Evolutionary conservation across 148 eudicot species (phyloP).

Genomic region (Simmondsia chinensis): DNA sequence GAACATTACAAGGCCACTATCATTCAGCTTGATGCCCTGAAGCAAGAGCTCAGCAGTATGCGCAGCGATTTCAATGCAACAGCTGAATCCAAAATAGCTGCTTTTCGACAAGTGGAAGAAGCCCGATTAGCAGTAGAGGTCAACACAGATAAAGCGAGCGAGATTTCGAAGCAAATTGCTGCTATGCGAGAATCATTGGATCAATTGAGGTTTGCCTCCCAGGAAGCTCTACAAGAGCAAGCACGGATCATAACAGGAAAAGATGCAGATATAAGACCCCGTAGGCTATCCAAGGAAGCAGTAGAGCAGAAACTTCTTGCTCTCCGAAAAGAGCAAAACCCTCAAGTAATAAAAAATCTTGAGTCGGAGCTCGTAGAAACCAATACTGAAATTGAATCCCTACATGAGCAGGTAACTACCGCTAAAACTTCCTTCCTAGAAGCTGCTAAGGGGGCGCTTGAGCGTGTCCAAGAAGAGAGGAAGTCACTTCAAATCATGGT

Average conservation of each 20-base stretch:
- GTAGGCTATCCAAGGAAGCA: constrained; percentile 29
- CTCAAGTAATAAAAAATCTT: constrained; percentile 19
- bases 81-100: constrained; percentile 33
- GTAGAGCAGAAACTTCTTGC: constrained; percentile 23
- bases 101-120: constrained; percentile 44
- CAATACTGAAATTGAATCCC: constrained; percentile 29
- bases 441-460: constrained; percentile 35
- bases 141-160: constrained; percentile 28
- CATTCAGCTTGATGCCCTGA: constrained; percentile 50
- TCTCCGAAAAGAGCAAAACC: constrained; percentile 26
- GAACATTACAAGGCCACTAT: constrained; percentile 49
- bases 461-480: constrained; percentile 33
- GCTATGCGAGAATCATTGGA: constrained; percentile 29
- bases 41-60: constrained; percentile 60
- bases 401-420: constrained; percentile 37
- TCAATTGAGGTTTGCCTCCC: constrained; percentile 35
- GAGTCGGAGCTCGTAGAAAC: constrained; percentile 49
- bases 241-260: constrained; percentile 24
- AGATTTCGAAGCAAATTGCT: constrained; percentile 42
- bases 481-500: constrained; percentile 20
- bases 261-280: constrained; percentile 19
- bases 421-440: constrained; percentile 26
- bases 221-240: constrained; percentile 33
- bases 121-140: constrained; percentile 37
- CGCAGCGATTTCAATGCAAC: constrained; percentile 53